These are phyloP conservation scores for Niebla homalea DNA, from an alignment of 495 filamentous ascomycete species.

Conservation along the genomic window DNA sequence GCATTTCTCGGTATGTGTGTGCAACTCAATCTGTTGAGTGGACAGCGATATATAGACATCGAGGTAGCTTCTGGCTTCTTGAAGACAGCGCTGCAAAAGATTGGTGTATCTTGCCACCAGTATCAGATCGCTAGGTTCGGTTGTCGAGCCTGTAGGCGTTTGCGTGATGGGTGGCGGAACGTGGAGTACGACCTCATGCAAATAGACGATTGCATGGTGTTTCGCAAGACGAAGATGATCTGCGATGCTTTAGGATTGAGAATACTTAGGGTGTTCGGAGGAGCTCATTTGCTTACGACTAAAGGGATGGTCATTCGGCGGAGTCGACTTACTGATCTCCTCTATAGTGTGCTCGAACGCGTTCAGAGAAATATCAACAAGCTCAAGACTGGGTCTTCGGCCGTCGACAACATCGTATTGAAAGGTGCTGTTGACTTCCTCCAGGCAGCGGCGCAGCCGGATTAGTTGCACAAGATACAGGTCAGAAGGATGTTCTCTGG, in stretches of 20 bases:
- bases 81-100: conserved; percentile 3
- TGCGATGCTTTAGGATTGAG: not conserved
- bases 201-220: not conserved
- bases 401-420: not conserved
- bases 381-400: not conserved
- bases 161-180: not conserved
- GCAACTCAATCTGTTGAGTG: not conserved
- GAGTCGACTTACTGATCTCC: not conserved
- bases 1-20: not conserved
- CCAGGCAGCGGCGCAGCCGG: not conserved
- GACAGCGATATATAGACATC: conserved; percentile 1
- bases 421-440: conserved; percentile 5
- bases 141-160: not conserved
- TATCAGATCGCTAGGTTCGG: not conserved
- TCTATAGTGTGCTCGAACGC: not conserved
- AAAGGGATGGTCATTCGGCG: not conserved
- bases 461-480: conserved; percentile 1
- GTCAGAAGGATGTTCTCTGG: not conserved
- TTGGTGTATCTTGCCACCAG: not conserved
- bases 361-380: not conserved
- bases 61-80: conserved; percentile 1
- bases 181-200: conserved; percentile 3
- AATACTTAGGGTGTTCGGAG: not conserved
- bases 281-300: not conserved
- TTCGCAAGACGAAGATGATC: not conserved